Conservation (phyloP, 2,329 filamentous ascomycete species). For the Hypoxylon sp. region DNA sequence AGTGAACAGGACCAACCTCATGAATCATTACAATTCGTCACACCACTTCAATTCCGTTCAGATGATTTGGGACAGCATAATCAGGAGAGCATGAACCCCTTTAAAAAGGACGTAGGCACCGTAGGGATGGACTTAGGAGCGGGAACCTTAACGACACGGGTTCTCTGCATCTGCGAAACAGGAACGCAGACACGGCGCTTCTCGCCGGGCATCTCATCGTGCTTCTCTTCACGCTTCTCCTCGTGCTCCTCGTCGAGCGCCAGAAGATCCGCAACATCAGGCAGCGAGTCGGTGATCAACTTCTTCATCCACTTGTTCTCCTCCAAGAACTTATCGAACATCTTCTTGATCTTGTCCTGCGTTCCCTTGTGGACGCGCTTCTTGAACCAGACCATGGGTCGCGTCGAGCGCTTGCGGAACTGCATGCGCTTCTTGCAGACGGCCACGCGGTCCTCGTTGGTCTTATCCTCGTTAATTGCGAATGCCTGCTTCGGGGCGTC, state of each 20-base stretch:
- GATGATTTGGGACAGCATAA: neutral
- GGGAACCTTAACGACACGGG: neutral
- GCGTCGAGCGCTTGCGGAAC: neutral
- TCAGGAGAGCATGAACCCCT: neutral
- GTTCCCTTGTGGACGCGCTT: neutral
- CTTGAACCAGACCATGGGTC: slow-evolving; percentile 2
- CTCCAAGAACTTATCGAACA: neutral
- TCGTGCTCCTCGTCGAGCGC: no score
- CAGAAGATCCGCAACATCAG: no score
- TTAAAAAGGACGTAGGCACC: neutral
- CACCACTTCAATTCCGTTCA: neutral
- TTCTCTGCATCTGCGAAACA: neutral
- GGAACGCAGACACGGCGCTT: neutral
- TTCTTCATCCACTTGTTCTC: neutral
- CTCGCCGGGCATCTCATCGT: neutral
- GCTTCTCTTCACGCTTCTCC: no score
- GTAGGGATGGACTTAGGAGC: neutral
- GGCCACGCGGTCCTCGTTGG: neutral
- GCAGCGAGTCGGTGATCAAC: neutral
- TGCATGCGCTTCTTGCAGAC: neutral
- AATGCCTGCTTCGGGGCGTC: neutral
- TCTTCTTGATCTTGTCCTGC: neutral
- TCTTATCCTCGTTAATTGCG: neutral
- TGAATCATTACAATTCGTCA: neutral
- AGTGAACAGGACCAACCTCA: neutral